Evolutionary conservation across 768 basidiomycete species (phyloP).

Genomic region (Pulveroboletus sp.): DNA sequence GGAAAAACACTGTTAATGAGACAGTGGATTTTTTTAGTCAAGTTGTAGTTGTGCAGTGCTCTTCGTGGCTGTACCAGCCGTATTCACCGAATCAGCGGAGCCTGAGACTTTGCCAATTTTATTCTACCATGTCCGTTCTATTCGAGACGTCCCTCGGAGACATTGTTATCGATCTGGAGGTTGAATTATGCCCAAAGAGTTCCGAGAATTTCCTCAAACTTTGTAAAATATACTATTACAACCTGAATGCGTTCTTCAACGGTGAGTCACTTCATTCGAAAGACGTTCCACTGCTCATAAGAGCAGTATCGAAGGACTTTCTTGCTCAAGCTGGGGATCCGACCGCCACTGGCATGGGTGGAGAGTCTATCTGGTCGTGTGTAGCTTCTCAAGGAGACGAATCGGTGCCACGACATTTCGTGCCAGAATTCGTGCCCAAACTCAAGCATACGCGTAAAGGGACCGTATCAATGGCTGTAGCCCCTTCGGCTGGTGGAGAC

Average conservation of each 20-base stretch:
- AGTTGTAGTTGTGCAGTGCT: too few relatives aligned
- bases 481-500: constrained; percentile 68
- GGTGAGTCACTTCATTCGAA: constrained; percentile 49
- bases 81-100: too few relatives aligned
- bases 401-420: constrained; percentile 70
- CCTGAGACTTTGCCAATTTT: too few relatives aligned
- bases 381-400: constrained; percentile 46
- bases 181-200: constrained; percentile 84
- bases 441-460: constrained; percentile 85
- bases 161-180: constrained; percentile 93
- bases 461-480: constrained; percentile 97
- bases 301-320: constrained; percentile 91
- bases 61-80: neutral
- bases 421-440: constrained; percentile 75
- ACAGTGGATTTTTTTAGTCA: too few relatives aligned
- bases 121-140: constrained; percentile 80
- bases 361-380: constrained; percentile 84
- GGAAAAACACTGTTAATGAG: too few relatives aligned
- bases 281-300: neutral
- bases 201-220: constrained; percentile 97
- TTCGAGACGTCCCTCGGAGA: constrained; percentile 97
- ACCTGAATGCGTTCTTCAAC: constrained; percentile 97
- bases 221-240: constrained; percentile 97
- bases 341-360: constrained; percentile 90
- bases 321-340: constrained; percentile 97